Evolutionary conservation across 257 asterid genomes (phyloP).

Genomic region (Rhazya stricta): DNA sequence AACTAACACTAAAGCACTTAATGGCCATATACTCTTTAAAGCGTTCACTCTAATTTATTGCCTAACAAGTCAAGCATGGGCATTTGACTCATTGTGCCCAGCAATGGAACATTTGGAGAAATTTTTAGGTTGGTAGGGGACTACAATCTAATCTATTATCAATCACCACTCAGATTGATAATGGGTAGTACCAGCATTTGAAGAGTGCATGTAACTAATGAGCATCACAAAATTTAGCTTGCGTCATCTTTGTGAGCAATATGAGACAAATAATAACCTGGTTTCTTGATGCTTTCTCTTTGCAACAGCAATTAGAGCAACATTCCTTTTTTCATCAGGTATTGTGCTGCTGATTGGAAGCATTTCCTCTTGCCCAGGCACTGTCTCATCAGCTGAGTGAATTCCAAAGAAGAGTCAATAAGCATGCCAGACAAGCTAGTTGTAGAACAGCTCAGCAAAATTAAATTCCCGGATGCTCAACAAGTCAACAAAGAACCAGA

Average conservation of each 20-base stretch:
- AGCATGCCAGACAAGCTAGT: conserved; percentile 16
- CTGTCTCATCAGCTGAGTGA: conserved; percentile 40
- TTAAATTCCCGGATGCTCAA: conserved; percentile 4
- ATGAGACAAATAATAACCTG: conserved; percentile 44
- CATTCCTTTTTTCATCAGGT: conserved; percentile 32
- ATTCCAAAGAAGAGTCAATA: conserved; percentile 27
- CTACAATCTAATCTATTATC: not conserved
- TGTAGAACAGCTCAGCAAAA: conserved; percentile 4
- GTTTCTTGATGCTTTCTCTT: conserved; percentile 62
- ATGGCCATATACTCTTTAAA: not conserved
- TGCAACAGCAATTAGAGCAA: conserved; percentile 31
- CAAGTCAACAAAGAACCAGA: conserved; percentile 6
- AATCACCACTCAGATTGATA: not conserved
- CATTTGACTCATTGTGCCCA: not conserved
- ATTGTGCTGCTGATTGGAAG: conserved; percentile 26
- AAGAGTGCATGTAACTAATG: not conserved
- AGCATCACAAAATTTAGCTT: not conserved
- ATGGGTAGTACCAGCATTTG: not conserved
- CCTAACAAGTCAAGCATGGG: not conserved
- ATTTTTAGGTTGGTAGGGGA: too few species aligned
- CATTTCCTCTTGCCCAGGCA: conserved; percentile 22
- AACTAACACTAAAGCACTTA: not conserved
- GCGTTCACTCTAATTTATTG: not conserved
- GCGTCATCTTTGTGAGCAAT: not conserved
- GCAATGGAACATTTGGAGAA: not conserved